Percentiles rank a stretch among this genome's conserved stretches.
Conservation (phyloP, 2,329 filamentous ascomycete genomes). For the Ceratocystis cubensis region DNA sequence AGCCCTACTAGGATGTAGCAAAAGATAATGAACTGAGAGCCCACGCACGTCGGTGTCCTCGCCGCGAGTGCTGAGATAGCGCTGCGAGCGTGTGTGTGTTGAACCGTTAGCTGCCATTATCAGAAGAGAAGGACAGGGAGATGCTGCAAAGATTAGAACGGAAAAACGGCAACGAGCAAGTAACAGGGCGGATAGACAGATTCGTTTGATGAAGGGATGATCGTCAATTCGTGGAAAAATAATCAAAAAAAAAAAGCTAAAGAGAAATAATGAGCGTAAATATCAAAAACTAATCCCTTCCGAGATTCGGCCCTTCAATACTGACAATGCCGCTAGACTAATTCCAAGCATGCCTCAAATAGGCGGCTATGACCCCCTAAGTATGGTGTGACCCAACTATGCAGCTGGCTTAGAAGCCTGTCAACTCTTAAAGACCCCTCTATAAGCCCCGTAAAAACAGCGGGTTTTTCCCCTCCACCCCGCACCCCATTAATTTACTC, state of each 20-base stretch:
- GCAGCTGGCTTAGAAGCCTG: neutral
- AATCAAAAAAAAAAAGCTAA: neutral
- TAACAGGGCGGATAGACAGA: neutral
- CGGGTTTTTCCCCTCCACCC: neutral
- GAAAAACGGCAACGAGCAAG: too few species aligned
- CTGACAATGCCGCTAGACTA: neutral
- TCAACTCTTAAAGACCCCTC: neutral
- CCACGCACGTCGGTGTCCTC: conserved; percentile 37
- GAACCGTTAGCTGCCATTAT: conserved; percentile 35
- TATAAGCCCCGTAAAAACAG: neutral
- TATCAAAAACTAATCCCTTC: conserved; percentile 7
- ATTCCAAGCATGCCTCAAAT: neutral
- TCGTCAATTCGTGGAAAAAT: neutral
- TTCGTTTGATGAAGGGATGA: neutral
- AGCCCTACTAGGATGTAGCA: neutral
- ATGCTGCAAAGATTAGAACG: neutral
- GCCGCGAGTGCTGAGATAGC: conserved; percentile 40
- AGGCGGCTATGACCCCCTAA: neutral
- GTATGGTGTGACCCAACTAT: neutral
- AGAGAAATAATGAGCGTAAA: conserved; percentile 7
- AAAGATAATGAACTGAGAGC: neutral
- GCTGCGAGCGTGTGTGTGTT: conserved; percentile 36
- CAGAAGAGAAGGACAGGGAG: neutral
- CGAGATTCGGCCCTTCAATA: conserved; percentile 18
- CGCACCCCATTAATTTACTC: neutral